A percentile compares a stretch with the other conserved stretches of the same genome.
Evolutionary conservation across 805 yeast species (phyloP).

Genomic region (Sugiyamaella qingdaonensis): DNA sequence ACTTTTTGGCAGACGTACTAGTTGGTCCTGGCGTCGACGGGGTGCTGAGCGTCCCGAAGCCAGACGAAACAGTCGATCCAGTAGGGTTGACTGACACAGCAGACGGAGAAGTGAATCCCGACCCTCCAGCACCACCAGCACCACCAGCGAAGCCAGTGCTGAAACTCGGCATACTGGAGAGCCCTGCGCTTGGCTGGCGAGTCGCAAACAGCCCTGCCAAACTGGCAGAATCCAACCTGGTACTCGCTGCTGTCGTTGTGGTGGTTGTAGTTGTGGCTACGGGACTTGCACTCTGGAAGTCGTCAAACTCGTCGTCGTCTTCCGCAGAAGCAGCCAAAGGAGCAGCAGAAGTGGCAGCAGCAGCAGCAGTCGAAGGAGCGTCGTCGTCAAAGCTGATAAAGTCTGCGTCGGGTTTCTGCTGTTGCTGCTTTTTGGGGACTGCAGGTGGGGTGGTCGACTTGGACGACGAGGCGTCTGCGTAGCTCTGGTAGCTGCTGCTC

Average conservation of each 20-base stretch:
- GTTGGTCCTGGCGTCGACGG: neutral
- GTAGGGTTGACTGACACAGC: constrained; percentile 17
- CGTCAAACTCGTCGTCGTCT: constrained; percentile 60
- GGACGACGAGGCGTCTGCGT: constrained; percentile 2
- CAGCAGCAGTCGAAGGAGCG: constrained; percentile 22
- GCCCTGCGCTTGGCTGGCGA: neutral
- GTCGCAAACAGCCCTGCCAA: constrained; percentile 24
- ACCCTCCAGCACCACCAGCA: constrained; percentile 14
- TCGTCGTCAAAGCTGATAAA: constrained; percentile 26
- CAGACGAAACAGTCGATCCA: constrained; percentile 9
- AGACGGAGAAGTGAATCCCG: constrained; percentile 11
- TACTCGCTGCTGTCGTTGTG: constrained; percentile 7
- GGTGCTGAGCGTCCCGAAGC: constrained; percentile 1
- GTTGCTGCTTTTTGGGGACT: constrained; percentile 9
- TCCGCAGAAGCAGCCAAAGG: constrained; percentile 31
- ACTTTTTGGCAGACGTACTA: constrained; percentile 16
- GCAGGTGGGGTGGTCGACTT: constrained; percentile 11
- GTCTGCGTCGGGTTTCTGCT: constrained; percentile 19
- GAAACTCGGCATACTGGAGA: neutral
- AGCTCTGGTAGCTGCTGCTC: constrained; percentile 2
- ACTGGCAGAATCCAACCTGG: constrained; percentile 8
- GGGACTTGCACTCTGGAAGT: constrained; percentile 60
- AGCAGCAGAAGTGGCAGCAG: constrained; percentile 23
- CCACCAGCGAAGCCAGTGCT: neutral
- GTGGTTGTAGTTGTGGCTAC: constrained; percentile 25